Percentiles rank a stretch among this genome's conserved stretches.
These are phyloP conservation scores for Adansonia grandidieri DNA, from an alignment of 441 rosid species.

Conservation along the genomic window DNA sequence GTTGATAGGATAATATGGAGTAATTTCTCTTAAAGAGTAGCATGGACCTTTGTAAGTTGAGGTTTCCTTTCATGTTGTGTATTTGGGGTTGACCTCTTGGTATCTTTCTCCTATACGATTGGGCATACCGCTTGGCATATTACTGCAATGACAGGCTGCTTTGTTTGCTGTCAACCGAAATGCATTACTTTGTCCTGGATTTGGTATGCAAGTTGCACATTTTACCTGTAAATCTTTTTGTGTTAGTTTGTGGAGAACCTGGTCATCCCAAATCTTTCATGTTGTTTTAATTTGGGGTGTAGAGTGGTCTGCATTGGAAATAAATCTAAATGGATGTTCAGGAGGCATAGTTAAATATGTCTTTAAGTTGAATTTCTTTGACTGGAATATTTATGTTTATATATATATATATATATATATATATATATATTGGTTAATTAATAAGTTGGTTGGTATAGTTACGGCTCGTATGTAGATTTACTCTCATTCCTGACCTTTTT, in stretches of 20 bases:
- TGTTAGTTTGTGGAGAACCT: slow-evolving; percentile 16
- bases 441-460: slow-evolving; percentile 10
- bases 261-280: neutral
- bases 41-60: neutral
- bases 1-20: neutral
- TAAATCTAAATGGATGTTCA: slow-evolving; percentile 16
- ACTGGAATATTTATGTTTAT: neutral
- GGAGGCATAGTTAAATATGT: slow-evolving; percentile 16
- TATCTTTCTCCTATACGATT: neutral
- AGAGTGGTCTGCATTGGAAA: neutral
- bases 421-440: neutral
- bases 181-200: slow-evolving; percentile 18
- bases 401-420: neutral
- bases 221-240: neutral
- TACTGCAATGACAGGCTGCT: slow-evolving; percentile 7
- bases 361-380: slow-evolving; percentile 12
- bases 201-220: slow-evolving; percentile 12
- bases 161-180: slow-evolving; percentile 1
- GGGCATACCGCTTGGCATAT: slow-evolving; percentile 3
- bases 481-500: slow-evolving; percentile 8
- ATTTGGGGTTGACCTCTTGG: neutral
- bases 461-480: neutral
- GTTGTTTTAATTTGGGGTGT: slow-evolving; percentile 5
- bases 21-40: slow-evolving; percentile 4
- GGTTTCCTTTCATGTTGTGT: slow-evolving; percentile 5